phyloP scores from a whole-genome alignment of 2,329 filamentous ascomycete genomes.

The Annulohypoxylon truncatum region DNA sequence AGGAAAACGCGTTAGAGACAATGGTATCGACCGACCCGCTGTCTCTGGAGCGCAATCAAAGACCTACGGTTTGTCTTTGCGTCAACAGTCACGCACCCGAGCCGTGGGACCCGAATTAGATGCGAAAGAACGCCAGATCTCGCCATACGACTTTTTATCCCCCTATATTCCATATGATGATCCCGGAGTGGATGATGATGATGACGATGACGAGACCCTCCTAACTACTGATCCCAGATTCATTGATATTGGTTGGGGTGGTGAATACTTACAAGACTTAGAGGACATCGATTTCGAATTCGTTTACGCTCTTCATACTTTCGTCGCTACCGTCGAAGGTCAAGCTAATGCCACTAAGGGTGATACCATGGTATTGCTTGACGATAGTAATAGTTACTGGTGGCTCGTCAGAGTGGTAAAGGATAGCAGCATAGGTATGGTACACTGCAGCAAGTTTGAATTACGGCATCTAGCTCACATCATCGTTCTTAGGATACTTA shows the following conservation, averaged over 20 bases:
- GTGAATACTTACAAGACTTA: slow-evolving; percentile 88
- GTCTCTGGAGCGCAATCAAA: slow-evolving; percentile 38
- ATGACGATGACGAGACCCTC: slow-evolving; percentile 71
- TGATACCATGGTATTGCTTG: slow-evolving; percentile 97
- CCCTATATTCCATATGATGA: slow-evolving; percentile 57
- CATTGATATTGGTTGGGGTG: slow-evolving; percentile 78
- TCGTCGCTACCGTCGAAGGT: slow-evolving; percentile 96
- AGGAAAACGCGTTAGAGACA: slow-evolving; percentile 19
- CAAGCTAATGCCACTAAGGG: slow-evolving; percentile 99
- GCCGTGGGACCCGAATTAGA: slow-evolving; percentile 24
- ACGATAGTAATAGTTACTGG: slow-evolving; percentile 99
- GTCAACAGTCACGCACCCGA: slow-evolving; percentile 32
- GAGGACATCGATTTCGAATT: slow-evolving; percentile 99
- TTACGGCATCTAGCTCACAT: slow-evolving; percentile 13
- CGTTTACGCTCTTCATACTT: slow-evolving; percentile 97
- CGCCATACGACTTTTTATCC: slow-evolving; percentile 50
- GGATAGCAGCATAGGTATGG: slow-evolving; percentile 87
- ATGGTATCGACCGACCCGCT: neutral
- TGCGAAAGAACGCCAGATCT: slow-evolving; percentile 47
- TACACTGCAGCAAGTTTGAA: neutral
- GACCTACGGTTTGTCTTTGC: slow-evolving; percentile 39
- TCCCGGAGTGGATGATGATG: slow-evolving; percentile 71
- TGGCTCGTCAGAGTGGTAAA: slow-evolving; percentile 98
- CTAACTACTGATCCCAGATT: slow-evolving; percentile 67
- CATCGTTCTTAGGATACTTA: slow-evolving; percentile 76